phyloP scores from a whole-genome alignment of 306 rosid genomes.

The Glycine latifolia region DNA sequence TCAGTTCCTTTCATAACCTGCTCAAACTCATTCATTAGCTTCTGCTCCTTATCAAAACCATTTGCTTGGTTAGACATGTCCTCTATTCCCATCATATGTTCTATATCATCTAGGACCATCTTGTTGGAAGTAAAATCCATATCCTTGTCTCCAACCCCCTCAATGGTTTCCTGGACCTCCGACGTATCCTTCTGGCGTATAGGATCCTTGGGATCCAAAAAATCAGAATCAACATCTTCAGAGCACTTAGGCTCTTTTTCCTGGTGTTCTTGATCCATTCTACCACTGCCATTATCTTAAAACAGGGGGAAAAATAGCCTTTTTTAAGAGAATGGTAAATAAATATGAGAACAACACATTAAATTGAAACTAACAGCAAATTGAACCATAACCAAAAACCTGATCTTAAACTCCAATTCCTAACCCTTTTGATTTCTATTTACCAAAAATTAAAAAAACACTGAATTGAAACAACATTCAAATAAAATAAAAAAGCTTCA shows the following conservation, averaged over 20 bases:
- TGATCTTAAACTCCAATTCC: constrained; percentile 2
- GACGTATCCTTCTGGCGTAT: neutral
- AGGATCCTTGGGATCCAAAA: constrained; percentile 28
- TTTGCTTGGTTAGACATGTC: constrained; percentile 35
- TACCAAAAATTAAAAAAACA: neutral
- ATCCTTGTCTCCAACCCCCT: constrained; percentile 32
- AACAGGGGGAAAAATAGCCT: constrained; percentile 1
- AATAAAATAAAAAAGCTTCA: constrained; percentile 9
- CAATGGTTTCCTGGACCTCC: too few species aligned
- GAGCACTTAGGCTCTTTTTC: constrained; percentile 40
- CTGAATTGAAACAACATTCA: neutral
- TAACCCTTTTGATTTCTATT: neutral
- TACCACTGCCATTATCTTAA: constrained; percentile 41
- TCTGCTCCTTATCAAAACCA: constrained; percentile 42
- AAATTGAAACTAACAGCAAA: constrained; percentile 34
- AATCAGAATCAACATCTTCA: constrained; percentile 30
- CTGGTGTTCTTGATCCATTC: constrained; percentile 38
- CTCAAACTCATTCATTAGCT: constrained; percentile 32
- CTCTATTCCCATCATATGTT: constrained; percentile 43
- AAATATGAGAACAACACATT: constrained; percentile 8
- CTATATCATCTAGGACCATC: constrained; percentile 44
- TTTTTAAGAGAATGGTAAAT: neutral
- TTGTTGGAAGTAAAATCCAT: constrained; percentile 14
- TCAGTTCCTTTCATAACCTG: too few species aligned
- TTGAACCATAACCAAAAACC: neutral